phyloP scores from a whole-genome alignment of 139 green algal genomes.

The Tetradesmus lagerheimii region DNA sequence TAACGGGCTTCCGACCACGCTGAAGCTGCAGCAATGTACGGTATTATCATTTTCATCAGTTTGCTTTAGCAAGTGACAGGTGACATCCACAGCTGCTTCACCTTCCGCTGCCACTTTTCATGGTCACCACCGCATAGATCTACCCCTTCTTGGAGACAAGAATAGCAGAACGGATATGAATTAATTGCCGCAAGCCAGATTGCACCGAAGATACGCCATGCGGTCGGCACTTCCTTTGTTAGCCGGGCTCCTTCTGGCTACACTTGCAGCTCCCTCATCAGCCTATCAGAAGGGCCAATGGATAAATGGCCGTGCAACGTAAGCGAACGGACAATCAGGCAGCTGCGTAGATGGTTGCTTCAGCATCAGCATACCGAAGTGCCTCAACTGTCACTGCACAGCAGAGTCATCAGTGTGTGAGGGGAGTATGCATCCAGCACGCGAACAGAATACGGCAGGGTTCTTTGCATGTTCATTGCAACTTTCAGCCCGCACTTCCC shows the following conservation, averaged over 20 bases:
- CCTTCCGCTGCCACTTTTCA: background rate
- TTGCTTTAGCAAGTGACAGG: background rate
- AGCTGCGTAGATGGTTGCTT: background rate
- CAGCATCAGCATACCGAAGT: background rate
- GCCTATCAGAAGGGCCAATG: background rate
- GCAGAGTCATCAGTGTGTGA: background rate
- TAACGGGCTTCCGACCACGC: too few species aligned
- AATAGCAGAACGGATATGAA: background rate
- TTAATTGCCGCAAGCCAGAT: too few species aligned
- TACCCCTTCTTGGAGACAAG: too few species aligned
- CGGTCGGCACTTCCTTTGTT: background rate
- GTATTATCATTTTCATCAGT: too few species aligned
- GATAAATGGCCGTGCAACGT: conserved; percentile 36
- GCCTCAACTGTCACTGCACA: background rate
- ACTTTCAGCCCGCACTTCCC: background rate
- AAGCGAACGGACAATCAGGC: background rate
- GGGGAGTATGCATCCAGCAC: too few species aligned
- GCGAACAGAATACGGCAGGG: too few species aligned
- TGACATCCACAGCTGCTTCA: background rate
- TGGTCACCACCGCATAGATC: background rate
- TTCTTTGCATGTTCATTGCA: background rate
- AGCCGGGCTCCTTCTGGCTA: background rate
- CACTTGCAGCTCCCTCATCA: background rate
- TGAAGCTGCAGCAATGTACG: too few species aligned
- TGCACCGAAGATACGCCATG: background rate